phyloP scores from a whole-genome alignment of 371 early-diverging fungal genomes.

The Coemansia sp. region DNA sequence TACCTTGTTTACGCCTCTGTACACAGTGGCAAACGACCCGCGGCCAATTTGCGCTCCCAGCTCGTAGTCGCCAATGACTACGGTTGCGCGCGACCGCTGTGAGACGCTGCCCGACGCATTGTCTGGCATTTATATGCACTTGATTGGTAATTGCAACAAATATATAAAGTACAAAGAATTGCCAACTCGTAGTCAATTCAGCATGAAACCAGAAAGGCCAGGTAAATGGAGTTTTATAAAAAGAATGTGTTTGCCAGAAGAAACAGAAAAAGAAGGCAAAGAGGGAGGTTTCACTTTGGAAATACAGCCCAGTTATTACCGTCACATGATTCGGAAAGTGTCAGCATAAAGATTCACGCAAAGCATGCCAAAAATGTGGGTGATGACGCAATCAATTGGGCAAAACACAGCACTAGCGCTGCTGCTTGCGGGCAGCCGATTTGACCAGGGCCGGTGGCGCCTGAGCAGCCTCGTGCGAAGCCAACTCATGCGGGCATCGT shows the following conservation, averaged over 20 bases:
- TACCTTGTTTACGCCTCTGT: slow-evolving; percentile 70
- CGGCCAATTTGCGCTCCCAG: slow-evolving; percentile 69
- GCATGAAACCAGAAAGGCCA: slow-evolving; percentile 1
- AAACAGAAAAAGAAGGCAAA: slow-evolving; percentile 1
- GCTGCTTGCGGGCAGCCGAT: slow-evolving; percentile 13
- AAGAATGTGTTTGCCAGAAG: neutral
- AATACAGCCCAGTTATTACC: too few relatives aligned
- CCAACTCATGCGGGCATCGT: slow-evolving; percentile 81
- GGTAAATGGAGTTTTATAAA: neutral
- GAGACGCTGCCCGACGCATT: slow-evolving; percentile 27
- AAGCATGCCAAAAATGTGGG: too few relatives aligned
- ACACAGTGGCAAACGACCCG: slow-evolving; percentile 95
- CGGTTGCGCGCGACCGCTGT: slow-evolving; percentile 49
- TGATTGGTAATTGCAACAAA: neutral
- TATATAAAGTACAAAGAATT: neutral
- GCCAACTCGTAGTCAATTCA: neutral
- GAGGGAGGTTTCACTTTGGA: neutral
- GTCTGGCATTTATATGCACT: slow-evolving; percentile 27
- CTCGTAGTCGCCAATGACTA: slow-evolving; percentile 53
- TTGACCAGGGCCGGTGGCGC: slow-evolving; percentile 50
- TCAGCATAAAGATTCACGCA: neutral
- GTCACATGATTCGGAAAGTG: too few relatives aligned
- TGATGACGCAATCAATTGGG: neutral
- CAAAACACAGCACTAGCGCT: too few relatives aligned
- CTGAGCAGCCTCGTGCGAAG: slow-evolving; percentile 82